Conservation (phyloP, 1,284 basidiomycete genomes). For the Ustilago cynodontis region DNA sequence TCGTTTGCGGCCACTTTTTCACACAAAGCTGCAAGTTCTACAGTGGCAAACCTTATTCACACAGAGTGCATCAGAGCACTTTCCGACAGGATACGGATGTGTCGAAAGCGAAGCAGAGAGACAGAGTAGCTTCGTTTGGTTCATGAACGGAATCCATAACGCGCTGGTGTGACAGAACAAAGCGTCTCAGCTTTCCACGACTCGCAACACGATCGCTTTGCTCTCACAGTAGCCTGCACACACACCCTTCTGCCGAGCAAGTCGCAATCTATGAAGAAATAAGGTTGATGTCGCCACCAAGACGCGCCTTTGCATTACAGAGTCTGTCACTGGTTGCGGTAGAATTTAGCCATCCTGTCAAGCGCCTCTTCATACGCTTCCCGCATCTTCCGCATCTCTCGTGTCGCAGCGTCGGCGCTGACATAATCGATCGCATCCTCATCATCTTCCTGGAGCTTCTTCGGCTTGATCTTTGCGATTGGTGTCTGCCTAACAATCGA, state of each 20-base stretch:
- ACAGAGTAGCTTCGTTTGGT: not conserved
- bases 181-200: not conserved
- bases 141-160: not conserved
- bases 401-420: constrained; percentile 30
- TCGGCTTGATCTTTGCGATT: constrained; percentile 50
- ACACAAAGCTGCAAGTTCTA: not conserved
- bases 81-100: not conserved
- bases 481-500: constrained; percentile 37
- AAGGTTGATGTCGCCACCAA: not conserved
- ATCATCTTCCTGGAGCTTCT: constrained; percentile 24
- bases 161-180: not conserved
- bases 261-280: not conserved
- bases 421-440: constrained; percentile 24
- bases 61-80: not conserved
- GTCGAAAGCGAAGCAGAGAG: too few species aligned
- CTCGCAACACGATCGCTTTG: not conserved
- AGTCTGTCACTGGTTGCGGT: constrained; percentile 35
- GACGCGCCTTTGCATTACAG: constrained; percentile 6
- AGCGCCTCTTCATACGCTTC: constrained; percentile 54
- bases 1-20: not conserved
- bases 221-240: not conserved
- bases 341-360: constrained; percentile 47
- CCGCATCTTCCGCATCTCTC: constrained; percentile 33
- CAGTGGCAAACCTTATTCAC: constrained; percentile 6
- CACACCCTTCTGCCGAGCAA: not conserved